Base-by-base conservation (phyloP, 2,329 filamentous ascomycete species). In the Clarireedia hainanense region DNA sequence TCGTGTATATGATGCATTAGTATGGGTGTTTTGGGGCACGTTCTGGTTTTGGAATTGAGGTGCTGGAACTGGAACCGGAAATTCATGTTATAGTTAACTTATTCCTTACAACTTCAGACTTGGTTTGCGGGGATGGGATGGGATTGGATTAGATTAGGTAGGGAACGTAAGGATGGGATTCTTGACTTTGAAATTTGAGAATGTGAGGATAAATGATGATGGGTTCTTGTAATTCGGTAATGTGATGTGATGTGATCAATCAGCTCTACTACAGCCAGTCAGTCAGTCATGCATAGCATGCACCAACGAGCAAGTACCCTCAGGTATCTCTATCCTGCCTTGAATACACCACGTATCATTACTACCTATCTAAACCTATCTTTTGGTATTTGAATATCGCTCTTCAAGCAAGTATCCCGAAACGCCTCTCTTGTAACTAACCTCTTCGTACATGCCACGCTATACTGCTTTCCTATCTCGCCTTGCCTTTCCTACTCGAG, bases 351-450 rank as follows among this genome's bases (percentile, higher is more conserved):
- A 40, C 6, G 34, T 54, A 50, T 43, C 46, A 54, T 54, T 54
- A 54, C 45, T 54, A 39, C 45, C 30, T 50, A 50, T 36, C 39
- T 54, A 47, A 30, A 45, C 52, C 27, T 34, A 50, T 54, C 17
- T 34, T 42, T 42, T 43, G 45, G 37, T 54, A 54, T 50, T 54
- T 46, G 40, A 15, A 34, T 34, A 45, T 54, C 52, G 46, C 46
- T 40, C n/a, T 42, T 37, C 49, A 49, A 54, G 40, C 50, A 34
- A 34, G 30, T 43, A 46, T 49, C 52, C 36, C 39, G 27, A 54
- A 54, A 45, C 39, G 45, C 52, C 40, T 23, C 37, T 3, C 24
- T 34, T 20, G 20, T 20, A 20, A 40, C 5, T 49, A 42, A 50
- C 42, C 24, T 50, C 43, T 43, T 43, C 40, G 40, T 43, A 43